Evolutionary conservation across 148 eudicot species (phyloP).

Genomic region (Camellia japonica): DNA sequence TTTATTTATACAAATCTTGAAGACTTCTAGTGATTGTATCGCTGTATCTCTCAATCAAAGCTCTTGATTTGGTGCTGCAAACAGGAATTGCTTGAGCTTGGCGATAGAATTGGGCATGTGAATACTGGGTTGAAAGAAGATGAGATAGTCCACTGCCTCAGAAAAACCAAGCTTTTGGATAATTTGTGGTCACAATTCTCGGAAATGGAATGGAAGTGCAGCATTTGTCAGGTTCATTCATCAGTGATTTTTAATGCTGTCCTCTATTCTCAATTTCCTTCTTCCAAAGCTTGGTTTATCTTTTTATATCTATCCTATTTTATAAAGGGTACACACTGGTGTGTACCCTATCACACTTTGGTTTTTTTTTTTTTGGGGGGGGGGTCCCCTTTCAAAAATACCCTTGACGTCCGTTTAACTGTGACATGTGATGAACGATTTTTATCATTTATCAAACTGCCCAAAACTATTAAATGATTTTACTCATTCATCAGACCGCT

Average conservation of each 20-base stretch:
- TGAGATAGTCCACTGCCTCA: slow-evolving; percentile 65
- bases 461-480: too few relatives aligned
- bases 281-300: not conserved
- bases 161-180: slow-evolving; percentile 50
- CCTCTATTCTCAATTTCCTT: not conserved
- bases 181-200: slow-evolving; percentile 33
- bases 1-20: not conserved
- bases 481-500: too few relatives aligned
- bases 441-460: too few relatives aligned
- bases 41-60: not conserved
- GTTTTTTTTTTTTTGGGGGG: too few relatives aligned
- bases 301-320: not conserved
- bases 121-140: slow-evolving; percentile 84
- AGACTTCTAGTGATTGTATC: not conserved
- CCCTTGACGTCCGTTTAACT: too few relatives aligned
- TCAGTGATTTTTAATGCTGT: not conserved
- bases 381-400: too few relatives aligned
- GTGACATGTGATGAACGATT: too few relatives aligned
- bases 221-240: slow-evolving; percentile 68
- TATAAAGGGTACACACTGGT: too few relatives aligned
- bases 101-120: slow-evolving; percentile 86
- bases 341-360: too few relatives aligned
- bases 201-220: slow-evolving; percentile 67
- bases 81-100: slow-evolving; percentile 86
- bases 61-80: slow-evolving; percentile 20